Base-by-base conservation (phyloP, 2,329 filamentous ascomycete species). In the Teratosphaeria gauchensis region DNA sequence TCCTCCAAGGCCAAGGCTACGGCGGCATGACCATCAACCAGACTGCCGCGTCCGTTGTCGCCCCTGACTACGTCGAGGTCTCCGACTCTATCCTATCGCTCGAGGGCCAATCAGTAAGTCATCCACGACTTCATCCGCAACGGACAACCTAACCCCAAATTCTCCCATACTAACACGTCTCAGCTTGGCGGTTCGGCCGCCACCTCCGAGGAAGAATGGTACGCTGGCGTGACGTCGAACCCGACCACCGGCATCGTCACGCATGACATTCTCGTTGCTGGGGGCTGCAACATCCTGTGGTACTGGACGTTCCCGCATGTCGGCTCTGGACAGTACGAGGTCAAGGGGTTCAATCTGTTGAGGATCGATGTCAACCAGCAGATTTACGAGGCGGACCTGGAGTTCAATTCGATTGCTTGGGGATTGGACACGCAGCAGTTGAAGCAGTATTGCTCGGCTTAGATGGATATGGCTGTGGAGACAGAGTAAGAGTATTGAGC, bases 391-490 rank as follows among this genome's bases (percentile, higher is more conserved):
- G 35, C 59, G 9, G 31, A 60, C 31, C 33, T 62, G 7, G 60
- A 62, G 56, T 62, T 62, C 51, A 61, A 62, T 52, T 53, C 38
- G 19, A 62, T 62, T 54, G 61, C 61, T 8, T 62, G 61, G 61
- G 60, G 57, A 14, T 5, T 33, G 11, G 52, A 58, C 21, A 48
- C 51, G n/a, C 21, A 55, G 11, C n/a, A 58, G 38, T n/a, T 55
- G 42, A n/a, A 48, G 42, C 42, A 71, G 66, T 82, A 81, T 64
- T 84, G 80, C 31, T 76, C 35, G 35, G 35, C 78, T 68, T 82
- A 82, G 68, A 42, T 12, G 35, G 1, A 4, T 42, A 42, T 42
- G 35, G 9, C 35, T 28, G 24, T 28, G 35, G 9, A 42, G 14
- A 4, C 35, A 5, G 35, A 12, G 11, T 14, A 5, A 14, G 35